Percentiles rank a stretch among this genome's conserved stretches.
These are phyloP conservation scores for Aspergillaceae sp. DNA, from an alignment of 2,329 filamentous ascomycete species.

Conservation along the genomic window DNA sequence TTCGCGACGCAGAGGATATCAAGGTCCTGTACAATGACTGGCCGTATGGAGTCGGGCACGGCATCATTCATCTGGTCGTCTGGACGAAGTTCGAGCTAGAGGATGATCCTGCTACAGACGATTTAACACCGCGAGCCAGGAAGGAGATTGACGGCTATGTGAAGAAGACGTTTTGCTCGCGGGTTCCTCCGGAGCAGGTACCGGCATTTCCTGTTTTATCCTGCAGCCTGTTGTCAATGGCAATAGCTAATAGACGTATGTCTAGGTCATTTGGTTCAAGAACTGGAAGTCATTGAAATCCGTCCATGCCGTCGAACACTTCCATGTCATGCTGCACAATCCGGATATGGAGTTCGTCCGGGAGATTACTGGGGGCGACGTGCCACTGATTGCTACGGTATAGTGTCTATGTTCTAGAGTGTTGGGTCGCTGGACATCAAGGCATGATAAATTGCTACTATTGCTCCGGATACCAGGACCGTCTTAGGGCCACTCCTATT, in stretches of 20 bases:
- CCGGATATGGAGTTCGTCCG: constrained; percentile 62
- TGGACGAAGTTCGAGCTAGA: constrained; percentile 84
- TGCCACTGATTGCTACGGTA: constrained; percentile 52
- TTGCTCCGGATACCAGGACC: no score
- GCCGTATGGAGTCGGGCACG: constrained; percentile 75
- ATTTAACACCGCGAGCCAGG: constrained; percentile 57
- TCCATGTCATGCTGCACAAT: constrained; percentile 84
- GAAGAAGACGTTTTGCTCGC: constrained; percentile 52
- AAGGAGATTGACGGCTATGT: constrained; percentile 64
- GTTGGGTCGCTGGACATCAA: no score
- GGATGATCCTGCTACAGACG: constrained; percentile 57
- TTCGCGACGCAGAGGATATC: constrained; percentile 45
- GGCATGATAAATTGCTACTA: no score
- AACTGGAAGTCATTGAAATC: constrained; percentile 84
- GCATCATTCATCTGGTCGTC: constrained; percentile 76
- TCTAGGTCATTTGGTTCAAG: constrained; percentile 74
- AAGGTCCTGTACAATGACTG: constrained; percentile 84
- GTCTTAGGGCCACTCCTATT: no score
- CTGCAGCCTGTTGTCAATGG: neutral
- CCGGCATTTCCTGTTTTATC: neutral
- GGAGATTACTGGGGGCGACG: constrained; percentile 64
- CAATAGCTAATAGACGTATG: constrained; percentile 7
- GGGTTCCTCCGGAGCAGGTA: constrained; percentile 36
- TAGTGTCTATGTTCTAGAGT: constrained; percentile 2
- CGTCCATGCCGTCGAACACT: constrained; percentile 80